Evolutionary conservation across 140 eudicot species (phyloP), one percentile per base, ranked within the genome.

Genomic region (Bidens hawaiensis): DNA sequence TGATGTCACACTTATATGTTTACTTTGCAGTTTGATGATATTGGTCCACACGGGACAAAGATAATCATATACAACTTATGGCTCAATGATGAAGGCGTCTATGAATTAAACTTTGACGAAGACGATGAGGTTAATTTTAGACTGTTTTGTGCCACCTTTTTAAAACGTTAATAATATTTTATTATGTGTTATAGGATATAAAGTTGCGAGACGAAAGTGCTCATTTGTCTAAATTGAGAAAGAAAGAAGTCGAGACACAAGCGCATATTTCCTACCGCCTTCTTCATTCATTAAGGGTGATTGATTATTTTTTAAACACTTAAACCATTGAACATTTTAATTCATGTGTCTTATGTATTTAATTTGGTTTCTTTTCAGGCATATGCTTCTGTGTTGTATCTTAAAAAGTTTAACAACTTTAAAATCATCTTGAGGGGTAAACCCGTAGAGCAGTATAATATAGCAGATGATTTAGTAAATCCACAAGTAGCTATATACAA

Each of bases 61-160:
- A 36, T 90, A 38, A 56, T 90, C 21, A 67, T 86, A 61, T 90
- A 65, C 79, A 90, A 90, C 85, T 74, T 90, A 59, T 90, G 97
- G 97, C 82, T 90, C 68, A 86, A 90, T 65, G 97, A 90, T 65
- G 95, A 90, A 79, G 97, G 97, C 65, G 72, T 90, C 42, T 86
- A 68, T 45, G 97, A 90, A 69, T 68, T 90, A 71, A 90, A 77
- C 63, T 90, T 87, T 54, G 97, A 90, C 50, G 94, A 86, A 56
- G 97, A 90, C 36, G 84, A 86, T 6, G 90, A 86, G 97, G 97
- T 84, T 51, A 42, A 22, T 34, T 23, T 27, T 51, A 8, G 36
- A 38, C 51, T 24, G 21, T 22, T 31, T 65, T 33, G 34, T 28
- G 22, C 26, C 27, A 63, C 57, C 60, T 5, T 42, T n/a, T 17